phyloP scores from a whole-genome alignment of 1,284 basidiomycete species.

The Coniferiporia weirii region DNA sequence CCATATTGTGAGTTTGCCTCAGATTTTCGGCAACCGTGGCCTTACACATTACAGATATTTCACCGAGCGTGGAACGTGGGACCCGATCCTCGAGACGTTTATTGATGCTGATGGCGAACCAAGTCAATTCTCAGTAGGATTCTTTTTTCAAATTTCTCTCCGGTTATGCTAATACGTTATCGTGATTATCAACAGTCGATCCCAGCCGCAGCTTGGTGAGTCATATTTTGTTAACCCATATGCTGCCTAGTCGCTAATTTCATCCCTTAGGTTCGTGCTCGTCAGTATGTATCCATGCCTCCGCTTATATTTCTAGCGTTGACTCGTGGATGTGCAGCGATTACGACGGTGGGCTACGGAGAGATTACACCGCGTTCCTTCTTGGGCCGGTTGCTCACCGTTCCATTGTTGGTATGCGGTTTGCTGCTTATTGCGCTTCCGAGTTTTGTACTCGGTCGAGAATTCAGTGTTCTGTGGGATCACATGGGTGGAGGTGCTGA shows the following conservation, averaged over 20 bases:
- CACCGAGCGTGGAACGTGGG: slow-evolving; percentile 84
- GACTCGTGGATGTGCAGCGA: slow-evolving; percentile 40
- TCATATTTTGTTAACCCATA: not conserved
- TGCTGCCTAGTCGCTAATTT: slow-evolving; percentile 32
- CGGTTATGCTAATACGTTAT: slow-evolving; percentile 7
- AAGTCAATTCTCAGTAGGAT: slow-evolving; percentile 61
- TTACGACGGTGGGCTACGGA: slow-evolving; percentile 83
- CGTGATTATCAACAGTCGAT: slow-evolving; percentile 49
- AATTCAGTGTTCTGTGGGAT: slow-evolving; percentile 87
- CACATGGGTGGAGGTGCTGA: slow-evolving; percentile 51
- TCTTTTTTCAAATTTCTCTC: not conserved
- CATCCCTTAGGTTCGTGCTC: slow-evolving; percentile 39
- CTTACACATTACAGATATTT: slow-evolving; percentile 56
- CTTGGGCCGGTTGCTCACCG: slow-evolving; percentile 75
- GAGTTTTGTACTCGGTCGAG: slow-evolving; percentile 82
- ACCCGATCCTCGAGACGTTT: slow-evolving; percentile 70
- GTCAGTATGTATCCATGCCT: slow-evolving; percentile 26
- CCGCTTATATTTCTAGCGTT: not conserved
- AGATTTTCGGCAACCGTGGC: not conserved
- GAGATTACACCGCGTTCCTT: slow-evolving; percentile 82
- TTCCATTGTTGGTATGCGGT: slow-evolving; percentile 82
- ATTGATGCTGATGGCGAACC: slow-evolving; percentile 81
- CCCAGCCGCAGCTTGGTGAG: slow-evolving; percentile 69
- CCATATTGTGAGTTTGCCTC: slow-evolving; percentile 57
- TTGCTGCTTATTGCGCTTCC: slow-evolving; percentile 83